phyloP scores from a whole-genome alignment of 1,139 yeast species.

The Komagataea norvegica region DNA sequence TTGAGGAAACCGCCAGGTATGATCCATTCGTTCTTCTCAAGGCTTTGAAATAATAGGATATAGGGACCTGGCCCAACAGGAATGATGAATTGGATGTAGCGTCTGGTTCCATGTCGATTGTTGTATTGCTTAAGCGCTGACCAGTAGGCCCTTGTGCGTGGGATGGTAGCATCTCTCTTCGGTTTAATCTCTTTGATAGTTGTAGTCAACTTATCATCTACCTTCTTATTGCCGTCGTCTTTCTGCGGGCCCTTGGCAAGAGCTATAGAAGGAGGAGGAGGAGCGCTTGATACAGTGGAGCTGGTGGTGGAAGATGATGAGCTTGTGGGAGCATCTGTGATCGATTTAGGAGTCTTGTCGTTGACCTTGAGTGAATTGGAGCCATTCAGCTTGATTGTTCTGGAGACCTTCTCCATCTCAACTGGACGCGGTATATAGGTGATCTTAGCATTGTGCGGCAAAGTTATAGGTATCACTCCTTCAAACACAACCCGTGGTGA shows the following conservation, averaged over 20 bases:
- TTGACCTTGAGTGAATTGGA: background rate
- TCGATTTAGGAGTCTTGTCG: background rate
- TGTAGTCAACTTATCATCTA: background rate
- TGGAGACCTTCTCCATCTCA: conserved; percentile 5
- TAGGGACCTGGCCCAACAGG: conserved; percentile 34
- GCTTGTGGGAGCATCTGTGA: background rate
- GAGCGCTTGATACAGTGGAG: no score
- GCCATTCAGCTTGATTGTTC: background rate
- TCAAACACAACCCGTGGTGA: background rate
- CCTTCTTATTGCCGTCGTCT: background rate
- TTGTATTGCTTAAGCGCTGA: conserved; percentile 30
- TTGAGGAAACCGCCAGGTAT: conserved; percentile 33
- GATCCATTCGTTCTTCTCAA: conserved; percentile 7
- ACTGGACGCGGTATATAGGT: conserved; percentile 7
- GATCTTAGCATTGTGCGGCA: background rate
- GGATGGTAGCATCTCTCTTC: conserved; percentile 10
- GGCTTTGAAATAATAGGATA: conserved; percentile 30
- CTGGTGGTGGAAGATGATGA: no score
- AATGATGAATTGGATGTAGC: conserved; percentile 33
- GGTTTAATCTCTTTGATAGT: conserved; percentile 3
- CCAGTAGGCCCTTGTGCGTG: conserved; percentile 9
- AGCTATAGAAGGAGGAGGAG: no score
- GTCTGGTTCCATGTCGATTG: conserved; percentile 30
- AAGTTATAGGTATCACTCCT: background rate
- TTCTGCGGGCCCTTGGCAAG: background rate